Percentiles rank a stretch among this genome's conserved stretches.
Conservation (phyloP, 306 rosid species). For the Cucurbita pepo region DNA sequence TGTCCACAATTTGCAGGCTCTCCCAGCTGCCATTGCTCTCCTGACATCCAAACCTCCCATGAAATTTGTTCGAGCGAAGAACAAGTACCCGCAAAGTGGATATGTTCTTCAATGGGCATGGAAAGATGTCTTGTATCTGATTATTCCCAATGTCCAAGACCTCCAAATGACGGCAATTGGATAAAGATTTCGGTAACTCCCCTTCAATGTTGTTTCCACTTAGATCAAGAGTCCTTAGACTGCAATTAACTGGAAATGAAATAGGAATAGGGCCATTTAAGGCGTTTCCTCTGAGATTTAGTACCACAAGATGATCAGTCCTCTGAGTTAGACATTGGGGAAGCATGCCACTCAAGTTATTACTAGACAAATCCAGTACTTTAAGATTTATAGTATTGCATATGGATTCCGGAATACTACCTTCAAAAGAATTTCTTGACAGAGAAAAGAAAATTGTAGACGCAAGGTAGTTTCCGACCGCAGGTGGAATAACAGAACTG, state of each 20-base stretch:
- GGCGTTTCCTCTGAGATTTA: slow-evolving; percentile 12
- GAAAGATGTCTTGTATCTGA: neutral
- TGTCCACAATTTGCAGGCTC: slow-evolving; percentile 7
- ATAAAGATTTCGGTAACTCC: slow-evolving; percentile 7
- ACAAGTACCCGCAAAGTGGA: slow-evolving; percentile 16
- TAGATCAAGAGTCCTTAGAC: slow-evolving; percentile 12
- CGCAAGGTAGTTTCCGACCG: fast-evolving
- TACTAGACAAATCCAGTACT: slow-evolving; percentile 21
- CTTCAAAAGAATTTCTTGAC: slow-evolving; percentile 3
- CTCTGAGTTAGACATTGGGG: slow-evolving; percentile 2
- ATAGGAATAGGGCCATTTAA: neutral
- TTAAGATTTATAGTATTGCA: slow-evolving; percentile 11
- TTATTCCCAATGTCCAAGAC: slow-evolving; percentile 23
- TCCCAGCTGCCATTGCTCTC: neutral
- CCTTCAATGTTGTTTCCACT: slow-evolving; percentile 11
- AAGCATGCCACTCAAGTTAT: slow-evolving; percentile 8
- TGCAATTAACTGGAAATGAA: neutral
- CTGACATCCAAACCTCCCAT: slow-evolving; percentile 1
- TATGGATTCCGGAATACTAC: slow-evolving; percentile 16
- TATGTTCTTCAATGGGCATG: slow-evolving; percentile 4
- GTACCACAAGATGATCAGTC: slow-evolving; percentile 2
- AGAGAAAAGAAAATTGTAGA: neutral
- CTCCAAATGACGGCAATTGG: slow-evolving; percentile 13
- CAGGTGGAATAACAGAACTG: neutral
- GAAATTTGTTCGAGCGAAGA: slow-evolving; percentile 15